These are phyloP conservation scores for Vigna hirtella DNA, from an alignment of 306 rosid genomes.

Conservation along the genomic window DNA sequence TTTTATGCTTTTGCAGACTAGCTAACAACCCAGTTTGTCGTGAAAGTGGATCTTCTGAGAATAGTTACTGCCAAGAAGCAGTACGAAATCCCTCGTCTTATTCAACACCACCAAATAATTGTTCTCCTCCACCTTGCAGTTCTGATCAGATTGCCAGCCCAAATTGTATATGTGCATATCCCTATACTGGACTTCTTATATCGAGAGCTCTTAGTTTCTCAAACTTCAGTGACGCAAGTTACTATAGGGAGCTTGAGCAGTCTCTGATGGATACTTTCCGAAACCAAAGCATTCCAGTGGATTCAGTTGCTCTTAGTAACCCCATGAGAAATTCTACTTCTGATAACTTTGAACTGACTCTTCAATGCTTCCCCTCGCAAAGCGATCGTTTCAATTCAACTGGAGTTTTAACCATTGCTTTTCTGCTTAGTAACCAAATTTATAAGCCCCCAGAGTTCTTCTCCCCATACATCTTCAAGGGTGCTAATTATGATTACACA, in stretches of 20 bases:
- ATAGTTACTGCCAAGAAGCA: conserved; percentile 54
- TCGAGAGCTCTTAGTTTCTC: conserved; percentile 69
- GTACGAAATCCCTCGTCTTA: conserved; percentile 38
- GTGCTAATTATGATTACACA: conserved; percentile 21
- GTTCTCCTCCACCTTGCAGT: conserved; percentile 51
- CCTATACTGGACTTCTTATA: conserved; percentile 60
- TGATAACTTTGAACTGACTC: conserved; percentile 52
- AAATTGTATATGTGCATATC: conserved; percentile 74
- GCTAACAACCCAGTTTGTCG: conserved; percentile 56
- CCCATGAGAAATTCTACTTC: conserved; percentile 36
- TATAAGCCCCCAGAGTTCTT: conserved; percentile 54
- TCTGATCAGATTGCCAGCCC: conserved; percentile 59
- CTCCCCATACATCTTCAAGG: conserved; percentile 60
- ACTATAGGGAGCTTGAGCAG: conserved; percentile 52
- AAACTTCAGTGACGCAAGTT: conserved; percentile 38
- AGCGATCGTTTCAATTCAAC: conserved; percentile 60
- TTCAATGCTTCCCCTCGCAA: conserved; percentile 65
- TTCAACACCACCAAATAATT: conserved; percentile 47
- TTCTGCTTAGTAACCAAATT: conserved; percentile 65
- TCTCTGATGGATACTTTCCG: conserved; percentile 31
- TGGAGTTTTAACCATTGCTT: conserved; percentile 54
- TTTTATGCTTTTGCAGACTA: conserved; percentile 56
- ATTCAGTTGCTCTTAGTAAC: conserved; percentile 63
- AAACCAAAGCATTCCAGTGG: conserved; percentile 48
- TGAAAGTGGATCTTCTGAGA: conserved; percentile 27